Evolutionary conservation across 805 yeast species (phyloP).

Genomic region (Hanseniaspora clermontiae): DNA sequence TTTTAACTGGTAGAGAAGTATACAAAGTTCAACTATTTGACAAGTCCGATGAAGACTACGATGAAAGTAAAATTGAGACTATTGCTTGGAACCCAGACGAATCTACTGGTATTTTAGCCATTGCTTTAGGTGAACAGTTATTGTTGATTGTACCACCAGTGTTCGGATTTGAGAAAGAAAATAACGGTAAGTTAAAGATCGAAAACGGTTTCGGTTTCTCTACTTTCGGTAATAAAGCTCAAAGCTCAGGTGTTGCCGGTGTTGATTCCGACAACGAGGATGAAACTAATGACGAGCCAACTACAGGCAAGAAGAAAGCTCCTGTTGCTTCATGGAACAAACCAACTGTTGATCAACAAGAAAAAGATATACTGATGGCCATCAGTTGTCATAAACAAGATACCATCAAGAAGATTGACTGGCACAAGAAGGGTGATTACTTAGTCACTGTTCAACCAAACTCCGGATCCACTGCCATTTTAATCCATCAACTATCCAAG

Average conservation of each 20-base stretch:
- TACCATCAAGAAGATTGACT: conserved; percentile 66
- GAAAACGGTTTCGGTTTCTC: conserved; percentile 90
- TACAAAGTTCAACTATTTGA: conserved; percentile 46
- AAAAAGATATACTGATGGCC: conserved; percentile 59
- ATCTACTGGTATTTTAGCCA: conserved; percentile 65
- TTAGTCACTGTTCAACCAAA: conserved; percentile 95
- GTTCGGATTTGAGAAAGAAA: conserved; percentile 78
- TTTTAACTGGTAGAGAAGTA: conserved; percentile 86
- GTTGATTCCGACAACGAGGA: conserved; percentile 20
- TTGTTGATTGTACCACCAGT: conserved; percentile 79
- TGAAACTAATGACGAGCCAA: conserved; percentile 31
- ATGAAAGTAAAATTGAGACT: conserved; percentile 49
- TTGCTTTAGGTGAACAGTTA: conserved; percentile 68
- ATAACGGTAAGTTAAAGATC: conserved; percentile 59
- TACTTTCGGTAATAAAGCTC: conserved; percentile 39
- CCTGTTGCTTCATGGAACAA: conserved; percentile 72
- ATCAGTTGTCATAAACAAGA: conserved; percentile 45
- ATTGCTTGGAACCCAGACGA: conserved; percentile 84
- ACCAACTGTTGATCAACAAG: conserved; percentile 51
- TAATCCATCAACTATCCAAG: conserved; percentile 88
- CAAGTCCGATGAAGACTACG: conserved; percentile 47
- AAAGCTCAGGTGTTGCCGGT: conserved; percentile 19
- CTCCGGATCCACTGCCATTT: conserved; percentile 72
- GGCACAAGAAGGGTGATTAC: conserved; percentile 98
- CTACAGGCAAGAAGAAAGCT: conserved; percentile 31